Base-by-base conservation (phyloP, 306 rosid species). In the Hippophae gyantsensis region DNA sequence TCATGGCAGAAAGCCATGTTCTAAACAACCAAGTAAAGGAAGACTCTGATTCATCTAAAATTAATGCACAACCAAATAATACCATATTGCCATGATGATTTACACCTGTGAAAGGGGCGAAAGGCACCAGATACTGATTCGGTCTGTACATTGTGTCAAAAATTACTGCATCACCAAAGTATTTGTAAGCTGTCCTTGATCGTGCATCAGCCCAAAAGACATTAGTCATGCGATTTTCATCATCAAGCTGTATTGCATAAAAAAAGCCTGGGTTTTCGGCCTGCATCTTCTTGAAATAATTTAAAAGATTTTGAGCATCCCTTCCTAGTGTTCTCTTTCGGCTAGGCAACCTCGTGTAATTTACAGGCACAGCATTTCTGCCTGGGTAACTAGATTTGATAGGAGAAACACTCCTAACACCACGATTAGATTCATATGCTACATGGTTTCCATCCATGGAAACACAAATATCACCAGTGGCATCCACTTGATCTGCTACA, bases 161-260 rank as follows among this genome's bases (percentile, higher is more conserved):
- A 61, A 61, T 74, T 65, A 87, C 92, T 23, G 89, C 86, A 81
- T 87, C 92, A 14, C 95, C 86, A 48, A 84, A 87, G 81, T 79
- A 49, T 45, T 74, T 79, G 80, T 87, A 87, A 52, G 92, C 84
- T 43, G 82, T 48, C 76, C 92, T 77, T 9, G 86, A 84, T 68
- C 92, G 81, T 43, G 86, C 92, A 79, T 81, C 95, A 18, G 80
- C 81, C 95, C 95, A 87, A 48, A 87, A 87, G 56, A 69, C 92
- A 59, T 87, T 84, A 18, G 82, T 84, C 95, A 87, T 77, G 66
- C 76, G 78, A 62, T 87, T 87, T 59, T 84, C 92, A 67, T 81
- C 90, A 65, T 87, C 89, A 45, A 87, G 89, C 74, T 84, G 89
- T 64, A 87, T 84, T 9, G 92, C 92, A 32, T 87, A 81, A 72